Conservation (phyloP, 1,284 basidiomycete species). For the Naganishia sp. region DNA sequence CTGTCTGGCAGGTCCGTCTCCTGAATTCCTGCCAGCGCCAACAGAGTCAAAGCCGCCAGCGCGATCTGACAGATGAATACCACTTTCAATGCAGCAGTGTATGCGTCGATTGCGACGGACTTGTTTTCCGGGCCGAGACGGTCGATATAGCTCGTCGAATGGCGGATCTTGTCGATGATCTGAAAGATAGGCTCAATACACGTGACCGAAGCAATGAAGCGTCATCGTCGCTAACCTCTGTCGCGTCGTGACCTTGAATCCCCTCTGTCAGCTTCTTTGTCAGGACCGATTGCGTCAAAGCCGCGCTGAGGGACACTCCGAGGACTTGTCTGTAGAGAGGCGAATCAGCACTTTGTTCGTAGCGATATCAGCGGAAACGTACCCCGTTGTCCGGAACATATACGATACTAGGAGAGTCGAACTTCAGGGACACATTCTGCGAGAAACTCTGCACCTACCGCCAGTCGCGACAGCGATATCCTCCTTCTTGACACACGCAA, state of each 20-base stretch:
- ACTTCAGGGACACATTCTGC: too few relatives aligned
- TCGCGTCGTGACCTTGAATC: conserved; percentile 72
- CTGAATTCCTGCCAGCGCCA: conserved; percentile 43
- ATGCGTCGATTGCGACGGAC: conserved; percentile 75
- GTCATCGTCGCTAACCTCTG: conserved; percentile 60
- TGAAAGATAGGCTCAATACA: conserved; percentile 31
- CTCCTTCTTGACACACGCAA: conserved; percentile 73
- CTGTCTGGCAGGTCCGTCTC: conserved; percentile 36
- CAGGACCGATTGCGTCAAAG: conserved; percentile 74
- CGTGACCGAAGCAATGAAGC: conserved; percentile 12
- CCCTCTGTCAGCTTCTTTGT: conserved; percentile 65
- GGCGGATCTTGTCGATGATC: conserved; percentile 62
- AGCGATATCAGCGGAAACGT: not conserved
- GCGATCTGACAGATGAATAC: conserved; percentile 79
- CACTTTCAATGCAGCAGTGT: conserved; percentile 75
- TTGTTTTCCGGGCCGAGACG: conserved; percentile 64
- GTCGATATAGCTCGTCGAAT: conserved; percentile 77
- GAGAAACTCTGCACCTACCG: conserved; percentile 60
- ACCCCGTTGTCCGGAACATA: conserved; percentile 77
- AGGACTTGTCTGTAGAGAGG: conserved; percentile 69
- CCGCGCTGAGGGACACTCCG: conserved; percentile 79
- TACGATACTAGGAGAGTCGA: conserved; percentile 69
- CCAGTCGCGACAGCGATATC: conserved; percentile 84
- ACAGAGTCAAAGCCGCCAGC: conserved; percentile 39
- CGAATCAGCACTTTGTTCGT: not conserved